Evolutionary conservation across 192 early-diverging fungal species (phyloP).

Genomic region (Entomortierella beljakovae): DNA sequence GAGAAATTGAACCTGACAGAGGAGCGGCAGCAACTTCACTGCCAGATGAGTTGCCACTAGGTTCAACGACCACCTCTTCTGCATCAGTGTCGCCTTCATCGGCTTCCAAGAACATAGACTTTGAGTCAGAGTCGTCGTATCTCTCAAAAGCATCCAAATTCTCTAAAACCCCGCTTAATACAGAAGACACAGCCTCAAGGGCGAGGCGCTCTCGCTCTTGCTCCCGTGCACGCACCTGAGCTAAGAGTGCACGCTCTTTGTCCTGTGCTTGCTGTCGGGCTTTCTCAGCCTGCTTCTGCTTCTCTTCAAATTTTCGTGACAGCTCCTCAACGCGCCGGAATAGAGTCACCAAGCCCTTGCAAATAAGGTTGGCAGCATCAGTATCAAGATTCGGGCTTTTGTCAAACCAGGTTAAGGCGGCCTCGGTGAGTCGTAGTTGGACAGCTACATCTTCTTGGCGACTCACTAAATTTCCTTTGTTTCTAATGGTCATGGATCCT

Average conservation of each 20-base stretch:
- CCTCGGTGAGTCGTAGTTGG: constrained; percentile 51
- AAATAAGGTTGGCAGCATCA: constrained; percentile 46
- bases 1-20: constrained; percentile 27
- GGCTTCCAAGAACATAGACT: constrained; percentile 39
- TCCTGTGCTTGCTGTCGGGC: constrained; percentile 9
- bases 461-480: constrained; percentile 41
- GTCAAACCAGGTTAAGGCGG: constrained; percentile 53
- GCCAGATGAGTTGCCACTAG: constrained; percentile 9
- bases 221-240: constrained; percentile 21
- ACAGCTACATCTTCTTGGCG: constrained; percentile 45
- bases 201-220: constrained; percentile 41
- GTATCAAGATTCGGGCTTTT: constrained; percentile 56
- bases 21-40: constrained; percentile 3
- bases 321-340: constrained; percentile 49
- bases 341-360: constrained; percentile 47
- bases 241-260: constrained; percentile 5
- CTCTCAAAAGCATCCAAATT: constrained; percentile 21
- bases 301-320: constrained; percentile 47
- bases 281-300: constrained; percentile 34
- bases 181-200: constrained; percentile 42
- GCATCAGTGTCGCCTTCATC: constrained; percentile 50
- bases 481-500: constrained; percentile 37
- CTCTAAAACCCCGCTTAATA: constrained; percentile 32
- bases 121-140: constrained; percentile 41
- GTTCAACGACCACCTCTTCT: constrained; percentile 30